These are phyloP conservation scores for Xylariales sp. DNA, from an alignment of 2,329 filamentous ascomycete species.

Conservation along the genomic window DNA sequence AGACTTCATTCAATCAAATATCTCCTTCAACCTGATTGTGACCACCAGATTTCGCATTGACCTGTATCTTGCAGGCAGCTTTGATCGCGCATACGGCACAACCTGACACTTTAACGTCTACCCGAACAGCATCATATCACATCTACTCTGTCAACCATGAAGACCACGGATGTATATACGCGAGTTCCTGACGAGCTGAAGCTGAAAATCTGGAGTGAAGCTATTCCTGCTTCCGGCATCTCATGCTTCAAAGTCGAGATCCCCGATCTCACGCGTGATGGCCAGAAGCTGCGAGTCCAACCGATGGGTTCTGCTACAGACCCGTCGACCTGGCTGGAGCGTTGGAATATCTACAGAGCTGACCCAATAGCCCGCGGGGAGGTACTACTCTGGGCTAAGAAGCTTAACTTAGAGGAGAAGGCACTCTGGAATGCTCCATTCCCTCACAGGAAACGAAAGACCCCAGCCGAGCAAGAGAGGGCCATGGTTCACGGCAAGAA, in stretches of 20 bases:
- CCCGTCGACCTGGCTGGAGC: constrained; percentile 16
- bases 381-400: not conserved
- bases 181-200: constrained; percentile 20
- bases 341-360: not conserved
- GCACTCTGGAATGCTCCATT: not conserved
- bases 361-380: constrained; percentile 5
- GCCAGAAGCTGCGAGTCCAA: not conserved
- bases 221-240: constrained; percentile 9
- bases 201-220: constrained; percentile 16
- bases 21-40: too few relatives aligned
- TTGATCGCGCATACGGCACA: too few relatives aligned
- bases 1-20: too few relatives aligned
- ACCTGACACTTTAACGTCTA: too few relatives aligned
- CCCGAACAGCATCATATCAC: too few relatives aligned
- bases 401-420: not conserved
- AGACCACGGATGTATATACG: constrained; percentile 10
- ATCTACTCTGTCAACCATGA: too few relatives aligned
- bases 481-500: constrained; percentile 1
- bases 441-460: not conserved
- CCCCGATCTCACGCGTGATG: not conserved
- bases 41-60: too few relatives aligned
- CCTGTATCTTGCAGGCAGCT: too few relatives aligned
- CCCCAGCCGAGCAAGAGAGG: not conserved
- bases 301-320: constrained; percentile 6
- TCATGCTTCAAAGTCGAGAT: constrained; percentile 15